Conservation (phyloP, 140 eudicot species). For the Anethum foeniculum region DNA sequence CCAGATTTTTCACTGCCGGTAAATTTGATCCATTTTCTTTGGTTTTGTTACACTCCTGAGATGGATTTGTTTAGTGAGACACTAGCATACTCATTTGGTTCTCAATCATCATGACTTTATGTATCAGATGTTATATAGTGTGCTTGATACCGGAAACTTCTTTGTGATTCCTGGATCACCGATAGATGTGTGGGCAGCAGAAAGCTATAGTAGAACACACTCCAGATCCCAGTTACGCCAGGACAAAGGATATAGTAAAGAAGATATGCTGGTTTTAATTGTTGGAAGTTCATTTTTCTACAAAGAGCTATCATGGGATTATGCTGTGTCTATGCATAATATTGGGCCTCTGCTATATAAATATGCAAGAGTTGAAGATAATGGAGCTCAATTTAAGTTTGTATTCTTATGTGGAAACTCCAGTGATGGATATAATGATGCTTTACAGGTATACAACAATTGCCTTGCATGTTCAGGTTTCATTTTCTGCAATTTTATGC, state of each 20-base stretch:
- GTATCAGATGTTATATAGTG: conserved; percentile 91
- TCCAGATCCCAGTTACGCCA: conserved; percentile 49
- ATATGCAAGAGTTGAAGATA: conserved; percentile 54
- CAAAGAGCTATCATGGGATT: conserved; percentile 84
- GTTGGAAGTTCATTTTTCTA: conserved; percentile 84
- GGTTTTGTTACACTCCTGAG: not conserved
- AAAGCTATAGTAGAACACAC: conserved; percentile 60
- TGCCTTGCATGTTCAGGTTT: conserved; percentile 6
- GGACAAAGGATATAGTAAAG: conserved; percentile 42
- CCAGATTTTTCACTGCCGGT: conserved; percentile 84
- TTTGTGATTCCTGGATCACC: conserved; percentile 99
- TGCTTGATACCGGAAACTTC: conserved; percentile 98
- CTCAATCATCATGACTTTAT: conserved; percentile 37
- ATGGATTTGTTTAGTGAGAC: not conserved
- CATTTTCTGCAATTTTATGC: not conserved
- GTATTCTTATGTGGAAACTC: conserved; percentile 78
- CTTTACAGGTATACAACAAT: conserved; percentile 55
- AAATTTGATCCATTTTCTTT: conserved; percentile 15
- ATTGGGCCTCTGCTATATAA: conserved; percentile 71
- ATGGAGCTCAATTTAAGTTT: conserved; percentile 45
- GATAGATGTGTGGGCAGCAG: conserved; percentile 88
- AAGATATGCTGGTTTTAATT: conserved; percentile 73
- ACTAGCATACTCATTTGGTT: conserved; percentile 17
- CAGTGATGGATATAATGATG: conserved; percentile 63
- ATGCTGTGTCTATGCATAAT: conserved; percentile 81